A percentile compares a stretch with the other conserved stretches of the same genome.
Evolutionary conservation across 2,329 filamentous ascomycete species (phyloP).

Genomic region (Diaporthe capsici): DNA sequence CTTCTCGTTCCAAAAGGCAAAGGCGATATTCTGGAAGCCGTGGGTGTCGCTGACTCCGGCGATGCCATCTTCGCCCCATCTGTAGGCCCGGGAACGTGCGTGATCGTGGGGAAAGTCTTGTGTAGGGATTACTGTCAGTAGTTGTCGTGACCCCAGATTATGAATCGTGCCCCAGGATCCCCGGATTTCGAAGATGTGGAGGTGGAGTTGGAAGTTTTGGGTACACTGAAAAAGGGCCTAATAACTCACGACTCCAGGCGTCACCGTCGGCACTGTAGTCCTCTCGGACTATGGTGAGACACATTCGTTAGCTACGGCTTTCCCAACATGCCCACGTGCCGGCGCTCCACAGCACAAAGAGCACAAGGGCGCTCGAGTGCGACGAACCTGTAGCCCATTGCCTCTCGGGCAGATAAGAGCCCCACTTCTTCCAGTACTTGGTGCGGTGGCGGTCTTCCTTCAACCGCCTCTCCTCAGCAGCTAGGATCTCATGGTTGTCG

Average conservation of each 20-base stretch:
- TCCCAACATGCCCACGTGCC: neutral
- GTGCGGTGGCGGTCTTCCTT: constrained; percentile 85
- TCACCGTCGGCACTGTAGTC: constrained; percentile 93
- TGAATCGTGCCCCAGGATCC: constrained; percentile 36
- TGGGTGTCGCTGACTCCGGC: constrained; percentile 94
- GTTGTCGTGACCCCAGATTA: constrained; percentile 44
- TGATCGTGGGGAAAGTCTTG: constrained; percentile 95
- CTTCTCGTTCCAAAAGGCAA: constrained; percentile 98
- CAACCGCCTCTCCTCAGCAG: constrained; percentile 90
- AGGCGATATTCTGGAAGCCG: constrained; percentile 91
- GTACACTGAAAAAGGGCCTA: constrained; percentile 27
- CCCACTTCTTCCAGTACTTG: constrained; percentile 99
- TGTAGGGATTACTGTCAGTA: constrained; percentile 38
- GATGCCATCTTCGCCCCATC: constrained; percentile 98
- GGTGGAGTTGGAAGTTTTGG: constrained; percentile 27
- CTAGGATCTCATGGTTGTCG: constrained; percentile 88
- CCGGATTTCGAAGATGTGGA: constrained; percentile 41
- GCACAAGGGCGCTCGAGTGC: constrained; percentile 39
- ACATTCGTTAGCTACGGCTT: constrained; percentile 39
- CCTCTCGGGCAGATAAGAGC: constrained; percentile 91
- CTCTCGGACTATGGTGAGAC: constrained; percentile 77
- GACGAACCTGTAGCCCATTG: constrained; percentile 92
- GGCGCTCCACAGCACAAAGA: constrained; percentile 38
- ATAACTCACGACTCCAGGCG: constrained; percentile 91
- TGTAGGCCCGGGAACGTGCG: constrained; percentile 87